Conservation (phyloP, 176 grass and related monocot species). For the Aegilops umbellulata region DNA sequence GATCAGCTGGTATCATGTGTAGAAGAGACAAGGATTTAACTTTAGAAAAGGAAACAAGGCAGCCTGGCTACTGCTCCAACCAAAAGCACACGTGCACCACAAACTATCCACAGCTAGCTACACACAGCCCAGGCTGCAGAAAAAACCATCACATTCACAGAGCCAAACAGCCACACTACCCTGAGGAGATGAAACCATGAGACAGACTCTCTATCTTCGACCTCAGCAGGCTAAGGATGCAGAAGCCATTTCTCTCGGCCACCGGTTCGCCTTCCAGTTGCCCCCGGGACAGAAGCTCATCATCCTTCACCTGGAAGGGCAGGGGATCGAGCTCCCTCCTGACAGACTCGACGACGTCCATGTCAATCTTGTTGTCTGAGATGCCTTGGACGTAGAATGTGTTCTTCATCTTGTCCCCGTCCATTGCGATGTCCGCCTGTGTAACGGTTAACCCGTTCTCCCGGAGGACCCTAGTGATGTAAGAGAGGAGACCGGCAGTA, state of each 20-base stretch:
- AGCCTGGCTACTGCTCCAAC: no score
- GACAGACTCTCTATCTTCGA: constrained; percentile 42
- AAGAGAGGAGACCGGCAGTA: constrained; percentile 34
- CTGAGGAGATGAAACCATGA: constrained; percentile 41
- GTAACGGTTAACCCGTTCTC: constrained; percentile 51
- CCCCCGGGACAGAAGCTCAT: not conserved
- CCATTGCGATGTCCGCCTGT: constrained; percentile 43
- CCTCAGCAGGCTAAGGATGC: constrained; percentile 38
- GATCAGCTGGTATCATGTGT: no score
- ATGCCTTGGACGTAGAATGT: constrained; percentile 50
- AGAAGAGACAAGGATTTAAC: no score
- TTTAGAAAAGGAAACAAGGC: no score
- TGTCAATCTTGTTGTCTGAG: constrained; percentile 48
- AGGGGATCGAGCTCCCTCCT: constrained; percentile 42
- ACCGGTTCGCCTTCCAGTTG: not conserved
- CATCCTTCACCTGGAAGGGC: constrained; percentile 36
- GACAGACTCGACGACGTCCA: constrained; percentile 27
- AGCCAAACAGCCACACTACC: not conserved
- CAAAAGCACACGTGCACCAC: no score
- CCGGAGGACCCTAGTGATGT: constrained; percentile 44
- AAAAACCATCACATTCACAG: not conserved
- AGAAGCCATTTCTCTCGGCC: constrained; percentile 12
- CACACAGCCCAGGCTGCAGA: not conserved
- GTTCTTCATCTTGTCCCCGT: constrained; percentile 43
- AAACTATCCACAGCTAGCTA: no score